Evolutionary conservation across 2,329 filamentous ascomycete genomes (phyloP).

Genomic region (Talaromyces verruculosus): DNA sequence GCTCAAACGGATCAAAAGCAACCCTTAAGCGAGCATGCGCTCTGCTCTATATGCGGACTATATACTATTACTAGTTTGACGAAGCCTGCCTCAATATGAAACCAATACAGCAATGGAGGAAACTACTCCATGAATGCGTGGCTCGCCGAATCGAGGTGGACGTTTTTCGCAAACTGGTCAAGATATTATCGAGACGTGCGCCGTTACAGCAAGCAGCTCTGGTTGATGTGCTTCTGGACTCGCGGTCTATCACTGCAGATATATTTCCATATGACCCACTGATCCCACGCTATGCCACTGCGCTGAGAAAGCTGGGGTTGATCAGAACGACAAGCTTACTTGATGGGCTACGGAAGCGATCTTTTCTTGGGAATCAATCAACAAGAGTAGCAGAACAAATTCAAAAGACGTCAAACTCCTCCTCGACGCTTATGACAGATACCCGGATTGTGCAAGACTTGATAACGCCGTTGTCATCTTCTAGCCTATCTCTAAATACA

Average conservation of each 20-base stretch:
- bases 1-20: background rate
- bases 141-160: conserved; percentile 38
- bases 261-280: conserved; percentile 42
- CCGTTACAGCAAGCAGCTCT: conserved; percentile 36
- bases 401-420: conserved; percentile 18
- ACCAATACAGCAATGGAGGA: conserved; percentile 39
- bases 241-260: conserved; percentile 34
- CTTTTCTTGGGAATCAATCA: conserved; percentile 33
- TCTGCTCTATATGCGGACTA: background rate
- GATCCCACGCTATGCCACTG: conserved; percentile 43
- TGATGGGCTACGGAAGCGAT: conserved; percentile 36
- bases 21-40: background rate
- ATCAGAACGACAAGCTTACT: conserved; percentile 38
- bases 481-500: conserved; percentile 32
- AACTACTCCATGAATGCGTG: conserved; percentile 39
- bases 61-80: background rate
- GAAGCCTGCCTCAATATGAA: conserved; percentile 1
- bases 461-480: conserved; percentile 41
- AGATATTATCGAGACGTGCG: conserved; percentile 33
- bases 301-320: conserved; percentile 35
- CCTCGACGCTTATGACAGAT: conserved; percentile 43
- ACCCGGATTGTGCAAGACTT: conserved; percentile 44
- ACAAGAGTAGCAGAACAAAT: conserved; percentile 13
- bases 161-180: conserved; percentile 41
- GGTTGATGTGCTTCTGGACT: conserved; percentile 37